Base-by-base conservation (phyloP, 2,329 filamentous ascomycete species). In the Periglandula ipomoeae region DNA sequence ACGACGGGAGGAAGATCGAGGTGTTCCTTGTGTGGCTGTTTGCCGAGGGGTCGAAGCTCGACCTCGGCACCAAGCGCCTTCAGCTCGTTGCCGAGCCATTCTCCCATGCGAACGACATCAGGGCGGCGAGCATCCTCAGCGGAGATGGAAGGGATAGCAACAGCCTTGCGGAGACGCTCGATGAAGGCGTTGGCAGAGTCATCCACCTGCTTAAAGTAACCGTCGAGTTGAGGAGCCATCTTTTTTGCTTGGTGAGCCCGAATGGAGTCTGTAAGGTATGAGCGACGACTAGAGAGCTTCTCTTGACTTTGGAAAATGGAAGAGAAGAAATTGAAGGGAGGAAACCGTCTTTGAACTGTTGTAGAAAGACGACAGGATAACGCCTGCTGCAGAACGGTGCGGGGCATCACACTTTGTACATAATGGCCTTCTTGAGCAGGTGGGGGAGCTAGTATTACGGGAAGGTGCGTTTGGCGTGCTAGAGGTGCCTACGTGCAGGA, bases 91-190 rank as follows among this genome's bases (percentile, higher is more conserved):
- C 84, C 88, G 54, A 98, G 85, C 67, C 85, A 98, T 61, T 95
- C 78, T 59, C 88, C 93, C 93, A 98, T 98, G 74, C 85, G 88
- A 62, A 98, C 82, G 54, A 98, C 93, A 76, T 98, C 90, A 48
- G 84, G 84, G 52, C 93, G 84, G 62, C 88, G 84, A 58, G 85
- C 84, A 63, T 93, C 89, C 54, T 96, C 90, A 43, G 91, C 87
- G 30, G 91, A 97, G 65, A 98, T 79, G 54, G 93, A 98, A 19
- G 93, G 93, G 61, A 98, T 98, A 46, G 90, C 91, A 52, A 98
- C 93, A 48, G 93, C 93, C 69, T 90, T 82, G 63, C 87, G 80
- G 52, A 98, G 81, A 59, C 91, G 85, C 60, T 94, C 85, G 68
- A 95, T 94, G 72, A 95, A 96, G 64, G 81, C 75, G 57, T 83